phyloP scores from a whole-genome alignment of 345 rosid species.

The Psidium friedrichsthalianum region DNA sequence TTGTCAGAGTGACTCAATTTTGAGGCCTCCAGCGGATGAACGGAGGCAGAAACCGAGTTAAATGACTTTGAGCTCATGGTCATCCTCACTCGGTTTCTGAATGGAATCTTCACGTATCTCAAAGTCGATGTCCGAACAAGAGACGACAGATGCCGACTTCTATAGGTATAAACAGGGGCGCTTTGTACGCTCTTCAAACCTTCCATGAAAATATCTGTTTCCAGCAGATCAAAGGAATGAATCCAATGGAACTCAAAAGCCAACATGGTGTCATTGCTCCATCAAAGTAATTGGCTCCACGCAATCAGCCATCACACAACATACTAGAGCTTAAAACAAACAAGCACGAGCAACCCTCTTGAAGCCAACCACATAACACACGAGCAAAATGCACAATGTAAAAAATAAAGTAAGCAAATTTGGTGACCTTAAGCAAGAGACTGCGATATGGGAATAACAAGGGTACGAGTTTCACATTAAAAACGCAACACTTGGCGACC shows the following conservation, averaged over 20 bases:
- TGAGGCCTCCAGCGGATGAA: constrained; percentile 37
- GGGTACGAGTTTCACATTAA: neutral
- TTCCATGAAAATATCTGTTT: constrained; percentile 46
- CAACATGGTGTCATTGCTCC: neutral
- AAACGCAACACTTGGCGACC: neutral
- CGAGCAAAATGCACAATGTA: neutral
- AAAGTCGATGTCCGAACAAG: constrained; percentile 14
- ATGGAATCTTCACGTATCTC: constrained; percentile 11
- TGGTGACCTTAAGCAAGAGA: neutral
- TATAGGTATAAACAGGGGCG: constrained; percentile 18
- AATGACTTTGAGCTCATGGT: constrained; percentile 26
- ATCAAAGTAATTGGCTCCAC: neutral
- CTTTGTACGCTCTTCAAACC: constrained; percentile 29
- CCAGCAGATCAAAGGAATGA: neutral
- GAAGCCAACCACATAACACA: neutral
- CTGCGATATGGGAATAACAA: neutral
- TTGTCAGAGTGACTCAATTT: constrained; percentile 24
- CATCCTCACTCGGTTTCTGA: constrained; percentile 13
- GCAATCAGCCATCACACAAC: neutral
- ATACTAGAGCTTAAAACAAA: neutral
- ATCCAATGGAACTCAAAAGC: neutral
- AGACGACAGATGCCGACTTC: constrained; percentile 14
- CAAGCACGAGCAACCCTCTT: neutral
- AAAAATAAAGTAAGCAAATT: neutral
- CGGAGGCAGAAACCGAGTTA: constrained; percentile 35